Evolutionary conservation across 2,329 filamentous ascomycete species (phyloP), one percentile per base, ranked within the genome.

Genomic region (Xylaria sp.): DNA sequence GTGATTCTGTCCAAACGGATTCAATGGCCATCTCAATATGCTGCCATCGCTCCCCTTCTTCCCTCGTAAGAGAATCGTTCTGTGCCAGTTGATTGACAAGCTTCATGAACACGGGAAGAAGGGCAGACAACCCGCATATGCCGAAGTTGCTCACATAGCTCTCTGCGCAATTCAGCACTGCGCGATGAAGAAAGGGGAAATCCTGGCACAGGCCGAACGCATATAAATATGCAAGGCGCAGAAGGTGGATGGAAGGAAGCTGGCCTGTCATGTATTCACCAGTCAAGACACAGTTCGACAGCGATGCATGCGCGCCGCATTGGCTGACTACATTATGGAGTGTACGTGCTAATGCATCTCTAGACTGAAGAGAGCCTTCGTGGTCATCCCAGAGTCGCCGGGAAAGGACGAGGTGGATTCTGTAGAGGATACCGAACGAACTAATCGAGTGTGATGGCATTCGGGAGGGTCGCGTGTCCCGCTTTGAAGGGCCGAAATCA

Each of bases 401-500:
- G 13, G 72, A 75, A 25, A 74, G 65, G 6, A 70, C 56, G 41
- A 69, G 50, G 55, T 73, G 72, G 9, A 74, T 70, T 20, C 67
- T 66, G 46, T 72, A 69, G 6, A 76, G 69, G 7, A 72, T 65
- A 31, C 61, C 55, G n/a, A 74, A 74, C 4, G 74, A 71, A 54
- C 71, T 74, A n/a, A 73, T 66, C 7, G 73, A 73, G 37, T 75
- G 73, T 1, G 73, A 71, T n/a, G 74, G 74, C 57, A 69, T 73
- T 39, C 73, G 70, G 2, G 70, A 72, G 2, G 46, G 50, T 18
- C 51, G 54, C 31, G 23, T 20, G 13, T 70, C 62, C 5, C 54
- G 57, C 15, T 63, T 61, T 18, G 56, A 58, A 25, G 69, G 68
- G 4, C 81, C 80, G 58, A 83, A 82, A 2, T 78, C 81, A 3